Evolutionary conservation across 2,329 filamentous ascomycete genomes (phyloP).

Genomic region (Cladophialophora bantiana): DNA sequence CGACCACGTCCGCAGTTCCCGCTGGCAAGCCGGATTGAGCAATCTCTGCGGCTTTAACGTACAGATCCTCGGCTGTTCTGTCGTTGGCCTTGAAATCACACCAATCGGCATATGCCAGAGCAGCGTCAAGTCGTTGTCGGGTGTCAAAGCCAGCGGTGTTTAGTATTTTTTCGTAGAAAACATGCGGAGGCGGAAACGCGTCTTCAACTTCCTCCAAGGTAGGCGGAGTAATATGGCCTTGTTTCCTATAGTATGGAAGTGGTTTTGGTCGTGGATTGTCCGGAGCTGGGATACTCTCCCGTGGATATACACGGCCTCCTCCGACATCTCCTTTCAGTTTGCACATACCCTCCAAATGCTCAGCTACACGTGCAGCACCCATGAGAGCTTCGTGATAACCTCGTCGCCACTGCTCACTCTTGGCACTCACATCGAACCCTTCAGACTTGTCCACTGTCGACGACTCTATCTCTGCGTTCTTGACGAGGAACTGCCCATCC

Average conservation of each 20-base stretch:
- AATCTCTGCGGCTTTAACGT: constrained; percentile 77
- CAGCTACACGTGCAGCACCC: constrained; percentile 75
- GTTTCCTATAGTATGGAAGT: constrained; percentile 66
- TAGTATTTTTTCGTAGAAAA: constrained; percentile 81
- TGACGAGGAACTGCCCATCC: constrained; percentile 71
- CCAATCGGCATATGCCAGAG: constrained; percentile 83
- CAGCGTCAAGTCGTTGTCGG: constrained; percentile 81
- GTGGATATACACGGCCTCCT: constrained; percentile 63
- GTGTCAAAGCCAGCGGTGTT: constrained; percentile 79
- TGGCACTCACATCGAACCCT: constrained; percentile 69
- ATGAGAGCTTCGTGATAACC: constrained; percentile 87
- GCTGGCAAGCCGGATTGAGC: constrained; percentile 64
- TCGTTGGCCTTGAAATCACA: constrained; percentile 75
- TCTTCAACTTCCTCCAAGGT: constrained; percentile 76
- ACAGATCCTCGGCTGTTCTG: constrained; percentile 73
- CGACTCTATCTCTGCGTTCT: constrained; percentile 50
- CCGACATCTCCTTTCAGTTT: constrained; percentile 63
- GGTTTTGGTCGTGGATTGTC: constrained; percentile 82
- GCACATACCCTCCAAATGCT: constrained; percentile 80
- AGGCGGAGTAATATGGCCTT: constrained; percentile 58
- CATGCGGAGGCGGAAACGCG: constrained; percentile 74
- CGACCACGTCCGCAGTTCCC: constrained; percentile 54
- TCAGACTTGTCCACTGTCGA: constrained; percentile 59
- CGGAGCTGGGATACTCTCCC: constrained; percentile 77
- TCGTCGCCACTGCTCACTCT: constrained; percentile 82